Percentiles rank a stretch among this genome's conserved stretches.
These are phyloP conservation scores for Colletotrichum salicis DNA, from an alignment of 2,329 filamentous ascomycete genomes.

Conservation along the genomic window DNA sequence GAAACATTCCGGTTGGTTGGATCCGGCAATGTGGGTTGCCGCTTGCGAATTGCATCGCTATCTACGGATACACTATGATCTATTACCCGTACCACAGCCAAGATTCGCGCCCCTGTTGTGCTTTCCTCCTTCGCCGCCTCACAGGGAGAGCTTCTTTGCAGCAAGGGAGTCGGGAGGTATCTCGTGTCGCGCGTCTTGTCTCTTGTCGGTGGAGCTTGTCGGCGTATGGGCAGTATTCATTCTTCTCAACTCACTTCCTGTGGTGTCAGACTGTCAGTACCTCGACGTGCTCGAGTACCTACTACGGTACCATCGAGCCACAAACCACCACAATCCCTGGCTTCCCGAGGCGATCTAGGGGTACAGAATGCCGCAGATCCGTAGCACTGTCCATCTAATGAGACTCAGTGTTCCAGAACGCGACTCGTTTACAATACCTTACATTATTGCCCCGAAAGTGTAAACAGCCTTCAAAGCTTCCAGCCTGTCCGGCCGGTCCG, in stretches of 20 bases:
- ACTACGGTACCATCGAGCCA: background rate
- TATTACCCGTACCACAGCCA: background rate
- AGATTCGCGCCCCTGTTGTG: background rate
- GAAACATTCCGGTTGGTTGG: background rate
- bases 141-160: background rate
- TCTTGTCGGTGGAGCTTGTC: background rate
- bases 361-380: slow-evolving; percentile 6
- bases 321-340: background rate
- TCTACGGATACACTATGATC: background rate
- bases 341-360: slow-evolving; percentile 1
- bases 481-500: background rate
- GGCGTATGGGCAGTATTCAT: no score
- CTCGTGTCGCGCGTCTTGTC: background rate
- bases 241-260: background rate
- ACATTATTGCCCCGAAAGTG: background rate
- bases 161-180: background rate
- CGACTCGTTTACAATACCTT: slow-evolving; percentile 1
- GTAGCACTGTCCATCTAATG: slow-evolving; percentile 3
- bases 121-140: background rate
- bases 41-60: background rate
- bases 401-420: background rate
- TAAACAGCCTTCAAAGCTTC: background rate
- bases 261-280: background rate
- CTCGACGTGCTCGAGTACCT: no score
- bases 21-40: background rate